Percentiles rank a stretch among this genome's conserved stretches.
These are phyloP conservation scores for Trametes meyenii DNA, from an alignment of 768 basidiomycete species.

Conservation along the genomic window DNA sequence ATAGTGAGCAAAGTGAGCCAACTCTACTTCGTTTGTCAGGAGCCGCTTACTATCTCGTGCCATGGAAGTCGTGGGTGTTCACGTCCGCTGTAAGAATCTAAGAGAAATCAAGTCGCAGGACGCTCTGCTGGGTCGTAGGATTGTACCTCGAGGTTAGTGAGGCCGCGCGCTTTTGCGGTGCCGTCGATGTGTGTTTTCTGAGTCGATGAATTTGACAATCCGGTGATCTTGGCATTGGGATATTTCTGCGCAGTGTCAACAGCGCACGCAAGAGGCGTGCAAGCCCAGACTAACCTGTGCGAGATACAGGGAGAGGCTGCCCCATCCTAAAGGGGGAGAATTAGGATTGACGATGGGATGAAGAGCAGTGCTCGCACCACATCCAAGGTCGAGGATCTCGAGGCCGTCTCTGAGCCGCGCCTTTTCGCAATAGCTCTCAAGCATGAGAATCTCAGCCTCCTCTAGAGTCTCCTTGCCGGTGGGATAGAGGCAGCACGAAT, in stretches of 20 bases:
- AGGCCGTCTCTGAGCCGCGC: constrained; percentile 62
- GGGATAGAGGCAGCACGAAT: constrained; percentile 67
- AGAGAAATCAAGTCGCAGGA: background rate
- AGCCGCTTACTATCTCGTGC: constrained; percentile 43
- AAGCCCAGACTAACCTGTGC: constrained; percentile 49
- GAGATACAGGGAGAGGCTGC: constrained; percentile 67
- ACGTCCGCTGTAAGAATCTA: constrained; percentile 73
- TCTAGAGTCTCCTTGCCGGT: constrained; percentile 60
- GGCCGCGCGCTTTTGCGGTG: constrained; percentile 48
- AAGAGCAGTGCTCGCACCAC: constrained; percentile 44
- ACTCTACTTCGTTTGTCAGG: background rate
- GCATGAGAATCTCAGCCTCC: constrained; percentile 66
- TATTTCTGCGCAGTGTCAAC: constrained; percentile 52
- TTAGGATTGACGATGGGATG: background rate
- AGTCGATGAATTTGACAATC: constrained; percentile 68
- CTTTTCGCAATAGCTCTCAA: constrained; percentile 68
- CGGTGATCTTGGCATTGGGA: constrained; percentile 61
- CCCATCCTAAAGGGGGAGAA: constrained; percentile 54
- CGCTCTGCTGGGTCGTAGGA: background rate
- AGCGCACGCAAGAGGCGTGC: background rate
- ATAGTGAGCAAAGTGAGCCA: background rate
- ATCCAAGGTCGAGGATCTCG: constrained; percentile 69
- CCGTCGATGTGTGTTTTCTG: constrained; percentile 68
- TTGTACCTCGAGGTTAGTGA: constrained; percentile 56
- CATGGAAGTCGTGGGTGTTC: constrained; percentile 60